Evolutionary conservation across 1,139 yeast genomes (phyloP), one percentile per base, ranked within the genome.

Genomic region (Trichomonascaceae sp.): DNA sequence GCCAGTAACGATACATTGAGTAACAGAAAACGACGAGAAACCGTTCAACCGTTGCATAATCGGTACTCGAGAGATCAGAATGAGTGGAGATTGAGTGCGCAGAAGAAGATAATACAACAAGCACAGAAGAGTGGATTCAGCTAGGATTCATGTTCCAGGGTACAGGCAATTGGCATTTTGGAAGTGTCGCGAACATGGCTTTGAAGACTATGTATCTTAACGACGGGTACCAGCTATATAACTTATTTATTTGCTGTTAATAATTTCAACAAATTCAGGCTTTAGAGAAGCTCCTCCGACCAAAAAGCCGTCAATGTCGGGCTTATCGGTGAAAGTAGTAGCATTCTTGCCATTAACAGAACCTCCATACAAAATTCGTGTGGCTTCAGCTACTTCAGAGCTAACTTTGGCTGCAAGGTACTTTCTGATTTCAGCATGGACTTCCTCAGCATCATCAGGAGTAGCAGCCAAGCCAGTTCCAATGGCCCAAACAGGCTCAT

Each of bases 391-490:
- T 71, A 80, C 86, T 60, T 83, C 82, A 51, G 74, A 79, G 71
- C 95, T 95, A 70, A 93, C 82, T 74, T 87, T 82, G 70, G 80
- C 77, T 63, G 81, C 77, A 73, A 93, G 81, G 80, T 82, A 91
- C 58, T 75, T 82, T 80, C 99, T 88, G 77, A 95, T 87, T 63
- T 80, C 82, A 72, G 82, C 82, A 80, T 95, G 99, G 70, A 95
- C 90, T 48, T 60, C 66, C 80, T 90, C 96, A 65, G 97, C 98
- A 71, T 93, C 98, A 63, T 87, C 89, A 63, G 99, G 91, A 65
- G 99, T 93, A 63, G 99, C 99, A 70, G 98, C 97, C 70, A 93
- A 84, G 70, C 99, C 99, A 66, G 99, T 91, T 74, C 99, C 99
- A 69, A 93, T 93, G 66, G 99, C 99, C 99, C 99, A 93, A 66